A percentile compares a stretch with the other conserved stretches of the same genome.
These are phyloP conservation scores for Erythrobasidium hasegawianum DNA, from an alignment of 1,284 basidiomycete genomes.

Conservation along the genomic window DNA sequence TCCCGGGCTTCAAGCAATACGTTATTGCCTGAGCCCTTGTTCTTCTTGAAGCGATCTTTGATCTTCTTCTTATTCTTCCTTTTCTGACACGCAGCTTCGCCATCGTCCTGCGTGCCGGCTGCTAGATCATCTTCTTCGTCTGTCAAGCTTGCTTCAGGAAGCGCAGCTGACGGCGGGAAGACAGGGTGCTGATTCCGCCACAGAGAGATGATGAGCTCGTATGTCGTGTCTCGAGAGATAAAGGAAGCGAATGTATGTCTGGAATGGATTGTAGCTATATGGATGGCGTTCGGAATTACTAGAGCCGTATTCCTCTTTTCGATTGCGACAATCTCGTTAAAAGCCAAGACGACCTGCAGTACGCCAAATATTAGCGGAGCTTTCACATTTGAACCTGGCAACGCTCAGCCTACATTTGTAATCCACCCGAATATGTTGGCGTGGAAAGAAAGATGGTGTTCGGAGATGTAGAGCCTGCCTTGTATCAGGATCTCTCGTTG, in stretches of 20 bases:
- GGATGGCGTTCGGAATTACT: slow-evolving; percentile 97
- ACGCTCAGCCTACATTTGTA: slow-evolving; percentile 67
- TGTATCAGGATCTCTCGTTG: slow-evolving; percentile 96
- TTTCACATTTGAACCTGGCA: neutral
- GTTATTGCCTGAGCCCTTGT: slow-evolving; percentile 1
- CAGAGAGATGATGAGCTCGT: slow-evolving; percentile 92
- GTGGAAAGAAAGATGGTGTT: slow-evolving; percentile 97
- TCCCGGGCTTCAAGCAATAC: neutral
- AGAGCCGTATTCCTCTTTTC: slow-evolving; percentile 99
- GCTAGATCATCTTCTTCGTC: slow-evolving; percentile 44
- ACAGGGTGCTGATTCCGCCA: slow-evolving; percentile 87
- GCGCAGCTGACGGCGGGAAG: slow-evolving; percentile 53
- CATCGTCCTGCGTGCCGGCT: slow-evolving; percentile 35
- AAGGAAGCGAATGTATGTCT: slow-evolving; percentile 96
- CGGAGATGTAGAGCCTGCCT: slow-evolving; percentile 92
- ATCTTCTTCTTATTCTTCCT: slow-evolving; percentile 33
- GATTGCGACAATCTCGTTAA: slow-evolving; percentile 80
- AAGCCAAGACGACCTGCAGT: slow-evolving; percentile 84
- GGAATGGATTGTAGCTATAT: slow-evolving; percentile 69
- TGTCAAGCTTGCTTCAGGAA: slow-evolving; percentile 42
- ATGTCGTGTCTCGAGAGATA: slow-evolving; percentile 90
- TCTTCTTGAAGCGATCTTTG: slow-evolving; percentile 18
- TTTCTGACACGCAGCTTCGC: slow-evolving; percentile 20
- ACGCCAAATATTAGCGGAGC: slow-evolving; percentile 11
- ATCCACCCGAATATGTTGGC: slow-evolving; percentile 99